A percentile compares a stretch with the other conserved stretches of the same genome.
phyloP scores from a whole-genome alignment of 441 rosid species.

The Dalechampia spathulata region DNA sequence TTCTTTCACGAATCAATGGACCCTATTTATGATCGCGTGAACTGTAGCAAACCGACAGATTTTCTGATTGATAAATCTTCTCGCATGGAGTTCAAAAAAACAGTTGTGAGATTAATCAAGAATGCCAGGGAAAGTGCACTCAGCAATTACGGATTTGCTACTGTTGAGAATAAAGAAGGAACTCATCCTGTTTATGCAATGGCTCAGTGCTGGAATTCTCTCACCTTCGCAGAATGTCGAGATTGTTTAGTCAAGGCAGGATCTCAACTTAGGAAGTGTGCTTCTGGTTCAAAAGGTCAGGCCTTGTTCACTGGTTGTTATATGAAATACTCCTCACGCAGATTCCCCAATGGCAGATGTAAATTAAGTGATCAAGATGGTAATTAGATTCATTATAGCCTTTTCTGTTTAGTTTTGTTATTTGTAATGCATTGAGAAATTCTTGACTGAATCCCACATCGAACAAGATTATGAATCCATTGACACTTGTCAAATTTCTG shows the following conservation, averaged over 20 bases:
- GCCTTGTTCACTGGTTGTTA: conserved; percentile 58
- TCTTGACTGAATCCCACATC: no score
- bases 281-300: conserved; percentile 34
- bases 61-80: conserved; percentile 8
- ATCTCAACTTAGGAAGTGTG: conserved; percentile 33
- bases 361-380: neutral
- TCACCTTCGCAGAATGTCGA: conserved; percentile 29
- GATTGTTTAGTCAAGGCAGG: conserved; percentile 42
- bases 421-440: no score
- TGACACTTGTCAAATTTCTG: no score
- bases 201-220: conserved; percentile 65
- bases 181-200: conserved; percentile 33
- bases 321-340: conserved; percentile 46
- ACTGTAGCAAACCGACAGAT: conserved; percentile 19
- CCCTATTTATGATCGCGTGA: conserved; percentile 21
- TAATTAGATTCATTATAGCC: conserved; percentile 17
- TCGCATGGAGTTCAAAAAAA: conserved; percentile 16
- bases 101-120: conserved; percentile 26
- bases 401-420: no score
- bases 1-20: conserved; percentile 44
- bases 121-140: conserved; percentile 34
- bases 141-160: conserved; percentile 32
- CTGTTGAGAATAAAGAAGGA: conserved; percentile 25
- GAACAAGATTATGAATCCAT: no score
- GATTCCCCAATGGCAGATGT: conserved; percentile 25